Evolutionary conservation across 2,329 filamentous ascomycete genomes (phyloP).

Genomic region (Stachybotrys echinatus): DNA sequence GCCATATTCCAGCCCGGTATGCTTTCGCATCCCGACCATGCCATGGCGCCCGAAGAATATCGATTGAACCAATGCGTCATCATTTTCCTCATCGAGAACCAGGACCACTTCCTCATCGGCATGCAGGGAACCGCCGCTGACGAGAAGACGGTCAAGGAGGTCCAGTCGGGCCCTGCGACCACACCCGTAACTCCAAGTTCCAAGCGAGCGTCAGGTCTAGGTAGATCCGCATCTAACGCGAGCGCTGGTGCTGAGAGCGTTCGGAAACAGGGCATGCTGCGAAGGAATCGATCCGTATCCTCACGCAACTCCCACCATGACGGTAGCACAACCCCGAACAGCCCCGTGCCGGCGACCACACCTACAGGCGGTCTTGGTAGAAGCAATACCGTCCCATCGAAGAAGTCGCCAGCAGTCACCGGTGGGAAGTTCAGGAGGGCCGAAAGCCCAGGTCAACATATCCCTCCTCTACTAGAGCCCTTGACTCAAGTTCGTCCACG

Average conservation of each 20-base stretch:
- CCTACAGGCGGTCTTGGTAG: conserved; percentile 52
- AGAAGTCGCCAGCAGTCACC: conserved; percentile 70
- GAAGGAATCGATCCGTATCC: conserved; percentile 87
- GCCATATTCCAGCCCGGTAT: conserved; percentile 98
- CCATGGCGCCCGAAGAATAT: conserved; percentile 94
- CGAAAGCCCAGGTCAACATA: conserved; percentile 22
- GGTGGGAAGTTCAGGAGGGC: conserved; percentile 57
- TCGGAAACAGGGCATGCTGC: conserved; percentile 70
- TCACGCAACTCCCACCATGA: conserved; percentile 81
- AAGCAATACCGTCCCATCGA: conserved; percentile 92
- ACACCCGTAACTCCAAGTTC: conserved; percentile 39
- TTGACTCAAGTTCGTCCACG: conserved; percentile 26
- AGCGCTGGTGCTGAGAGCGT: conserved; percentile 87
- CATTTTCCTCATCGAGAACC: conserved; percentile 97
- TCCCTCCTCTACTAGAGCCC: conserved; percentile 30
- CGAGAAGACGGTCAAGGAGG: conserved; percentile 62
- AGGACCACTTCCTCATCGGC: conserved; percentile 95
- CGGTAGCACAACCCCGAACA: conserved; percentile 64
- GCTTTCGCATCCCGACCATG: conserved; percentile 87
- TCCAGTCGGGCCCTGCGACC: conserved; percentile 62
- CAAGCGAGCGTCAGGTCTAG: conserved; percentile 44
- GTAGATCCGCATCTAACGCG: conserved; percentile 74
- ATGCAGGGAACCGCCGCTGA: conserved; percentile 99
- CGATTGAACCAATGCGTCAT: conserved; percentile 93
- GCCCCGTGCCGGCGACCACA: conserved; percentile 48